Evolutionary conservation across 768 basidiomycete genomes (phyloP).

Genomic region (Naganishia friedmannii): DNA sequence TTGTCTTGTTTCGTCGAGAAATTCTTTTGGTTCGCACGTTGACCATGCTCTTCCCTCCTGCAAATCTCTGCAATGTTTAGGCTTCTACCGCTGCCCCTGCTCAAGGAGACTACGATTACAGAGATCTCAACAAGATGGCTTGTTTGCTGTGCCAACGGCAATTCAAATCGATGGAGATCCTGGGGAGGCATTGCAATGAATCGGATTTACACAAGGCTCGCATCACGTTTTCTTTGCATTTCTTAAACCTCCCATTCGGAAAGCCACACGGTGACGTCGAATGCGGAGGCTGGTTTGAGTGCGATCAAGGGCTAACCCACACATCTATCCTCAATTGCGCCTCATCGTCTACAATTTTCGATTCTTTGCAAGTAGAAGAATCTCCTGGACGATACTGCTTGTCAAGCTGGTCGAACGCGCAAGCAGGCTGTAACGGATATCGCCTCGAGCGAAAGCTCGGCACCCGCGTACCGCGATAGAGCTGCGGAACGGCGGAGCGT

Average conservation of each 20-base stretch:
- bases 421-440: conserved; percentile 61
- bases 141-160: conserved; percentile 90
- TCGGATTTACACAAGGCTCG: conserved; percentile 92
- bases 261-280: conserved; percentile 28
- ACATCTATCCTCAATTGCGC: conserved; percentile 15
- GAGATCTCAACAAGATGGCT: conserved; percentile 68
- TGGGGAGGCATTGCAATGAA: conserved; percentile 85
- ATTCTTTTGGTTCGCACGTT: background rate
- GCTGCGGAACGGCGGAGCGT: conserved; percentile 85
- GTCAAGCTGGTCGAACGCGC: conserved; percentile 61
- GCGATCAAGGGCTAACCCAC: conserved; percentile 33
- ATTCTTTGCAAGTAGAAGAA: conserved; percentile 66
- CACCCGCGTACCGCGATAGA: conserved; percentile 85
- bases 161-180: conserved; percentile 80
- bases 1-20: background rate
- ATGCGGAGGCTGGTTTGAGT: background rate
- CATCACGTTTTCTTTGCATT: conserved; percentile 41
- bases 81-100: conserved; percentile 1
- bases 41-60: background rate
- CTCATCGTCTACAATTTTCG: background rate
- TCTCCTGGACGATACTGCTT: conserved; percentile 57
- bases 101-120: conserved; percentile 67
- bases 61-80: background rate
- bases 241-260: background rate
- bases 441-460: conserved; percentile 57